Evolutionary conservation across 495 filamentous ascomycete genomes (phyloP), one percentile per base, ranked within the genome.

Genomic region (Apiosordaria backusii): DNA sequence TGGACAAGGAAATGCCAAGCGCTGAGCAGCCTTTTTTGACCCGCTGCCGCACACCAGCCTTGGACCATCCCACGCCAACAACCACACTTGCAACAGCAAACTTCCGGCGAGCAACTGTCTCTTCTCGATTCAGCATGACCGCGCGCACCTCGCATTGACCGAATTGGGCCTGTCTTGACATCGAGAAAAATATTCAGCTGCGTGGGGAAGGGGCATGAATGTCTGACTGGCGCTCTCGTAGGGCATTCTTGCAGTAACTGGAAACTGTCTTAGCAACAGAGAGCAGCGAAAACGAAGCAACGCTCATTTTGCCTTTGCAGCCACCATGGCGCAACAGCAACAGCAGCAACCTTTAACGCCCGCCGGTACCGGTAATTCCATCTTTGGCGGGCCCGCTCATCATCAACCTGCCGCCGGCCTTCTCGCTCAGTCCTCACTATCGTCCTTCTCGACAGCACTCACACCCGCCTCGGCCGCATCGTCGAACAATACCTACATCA

Each of bases 401-500:
- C 22, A 45, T 21, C 64, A 62, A 27, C 24, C 26, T 18, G 29
- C 62, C 25, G 24, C 68, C 53, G 62, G 29, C 50, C 60, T 40
- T 21, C 61, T 50, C 53, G 50, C 65, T 40, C 68, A 68, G 16
- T 16, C 68, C 19, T 57, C 68, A 0, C 53, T 62, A 10, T 50
- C 65, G 24, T 69, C 77, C 68, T 63, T 75, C 53, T 64, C 77
- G 64, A 65, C 70, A 16, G 57, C 73, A 57, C 40, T 74, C 58
- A 81, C 78, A 18, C 81, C 85, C n/a, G 82, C 79, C 57, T 77
- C 81, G 19, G 81, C 81, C 25, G 75, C 78, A 3, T 87, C 86
- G n/a, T 86, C 86, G 4, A 87, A 87, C 76, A 88, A 91, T 72
- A 91, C 92, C 22, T 96, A 90, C 77, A 83, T 94, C 66, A 91